Base-by-base conservation (phyloP, 306 rosid species). In the Vigna hirtella region DNA sequence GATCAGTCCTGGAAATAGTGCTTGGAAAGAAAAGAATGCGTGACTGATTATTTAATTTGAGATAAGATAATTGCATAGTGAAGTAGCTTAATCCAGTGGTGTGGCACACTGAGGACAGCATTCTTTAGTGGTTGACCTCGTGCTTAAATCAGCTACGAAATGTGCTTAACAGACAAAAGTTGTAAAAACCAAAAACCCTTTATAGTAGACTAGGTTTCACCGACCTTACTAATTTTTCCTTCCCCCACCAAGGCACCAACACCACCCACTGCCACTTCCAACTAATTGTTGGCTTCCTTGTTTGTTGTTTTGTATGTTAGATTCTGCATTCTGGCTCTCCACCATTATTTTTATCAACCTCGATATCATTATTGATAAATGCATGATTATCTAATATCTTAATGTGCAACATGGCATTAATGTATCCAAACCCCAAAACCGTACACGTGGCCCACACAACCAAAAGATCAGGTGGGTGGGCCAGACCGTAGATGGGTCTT, bases 91-190 rank as follows among this genome's bases (percentile, higher is more conserved):
- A 59, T 32, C 15, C 22, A 76, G 49, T 62, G 72, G 78, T 12
- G 48, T 7, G 52, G 63, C 79, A 80, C 47, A 42, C 47, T 9
- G 66, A 80, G 18, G 48, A 66, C 45, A 79, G 28, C 80, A 82
- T 71, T 81, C 74, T 87, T 81, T 79, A 87, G 93, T 90, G 90
- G 95, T 86, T 91, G 91, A 91, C 88, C 87, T 78, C 81, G 85
- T 82, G 89, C 86, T 78, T 83, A 79, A 86, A 86, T 85, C 82
- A 84, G 53, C 84, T 81, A 74, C 77, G 85, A 80, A 83, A 83
- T 79, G 78, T 88, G 78, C 49, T 79, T 74, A 77, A 81, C 69
- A 81, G 65, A 77, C 76, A 77, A 66, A 77, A 83, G 73, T 13
- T 50, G 50, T 38, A 70, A 69, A 76, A 80, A 79, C 50, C 53